Evolutionary conservation across 2,329 filamentous ascomycete species (phyloP).

Genomic region (Diaporthe longicolla): DNA sequence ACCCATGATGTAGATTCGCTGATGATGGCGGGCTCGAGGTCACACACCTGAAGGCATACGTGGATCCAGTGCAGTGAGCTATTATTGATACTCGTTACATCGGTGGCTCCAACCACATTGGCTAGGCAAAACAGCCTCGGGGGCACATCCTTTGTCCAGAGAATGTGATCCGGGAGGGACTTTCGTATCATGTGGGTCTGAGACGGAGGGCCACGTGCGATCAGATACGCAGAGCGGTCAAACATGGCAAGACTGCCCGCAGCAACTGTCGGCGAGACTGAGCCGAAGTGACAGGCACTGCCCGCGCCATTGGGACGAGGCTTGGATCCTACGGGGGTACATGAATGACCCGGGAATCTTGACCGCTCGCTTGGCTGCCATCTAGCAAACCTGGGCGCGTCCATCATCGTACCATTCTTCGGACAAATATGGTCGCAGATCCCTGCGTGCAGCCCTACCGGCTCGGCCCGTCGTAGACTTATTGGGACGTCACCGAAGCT

Average conservation of each 20-base stretch:
- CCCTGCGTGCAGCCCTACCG: constrained; percentile 28
- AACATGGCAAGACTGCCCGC: neutral
- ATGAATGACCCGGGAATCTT: neutral
- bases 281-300: neutral
- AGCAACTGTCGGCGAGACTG: neutral
- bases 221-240: neutral
- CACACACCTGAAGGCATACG: neutral
- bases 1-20: neutral
- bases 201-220: neutral
- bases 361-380: constrained; percentile 8
- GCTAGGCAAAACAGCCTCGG: neutral
- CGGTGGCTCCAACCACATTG: neutral
- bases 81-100: neutral
- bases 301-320: neutral
- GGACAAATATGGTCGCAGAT: constrained; percentile 4
- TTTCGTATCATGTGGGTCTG: neutral
- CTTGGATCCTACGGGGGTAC: neutral
- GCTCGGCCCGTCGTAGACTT: constrained; percentile 7
- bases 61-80: neutral
- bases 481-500: constrained; percentile 7
- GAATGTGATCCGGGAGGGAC: neutral
- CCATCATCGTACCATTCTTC: constrained; percentile 30
- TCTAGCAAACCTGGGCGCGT: constrained; percentile 12
- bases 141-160: neutral
- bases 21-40: neutral